Evolutionary conservation across 2,329 filamentous ascomycete genomes (phyloP).

Genomic region (Pseudopithomyces chartarum): DNA sequence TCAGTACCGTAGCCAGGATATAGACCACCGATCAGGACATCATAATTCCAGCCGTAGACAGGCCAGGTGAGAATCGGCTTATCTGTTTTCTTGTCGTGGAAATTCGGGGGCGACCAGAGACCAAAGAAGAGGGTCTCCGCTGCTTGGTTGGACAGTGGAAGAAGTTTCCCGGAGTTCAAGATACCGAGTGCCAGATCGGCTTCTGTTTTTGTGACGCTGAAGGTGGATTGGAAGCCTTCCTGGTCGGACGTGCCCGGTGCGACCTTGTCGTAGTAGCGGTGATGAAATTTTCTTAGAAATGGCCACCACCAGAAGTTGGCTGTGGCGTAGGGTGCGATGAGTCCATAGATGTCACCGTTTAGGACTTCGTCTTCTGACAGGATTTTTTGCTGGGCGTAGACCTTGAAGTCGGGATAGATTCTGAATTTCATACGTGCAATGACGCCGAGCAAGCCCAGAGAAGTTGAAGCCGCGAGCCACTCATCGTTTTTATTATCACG

Average conservation of each 20-base stretch:
- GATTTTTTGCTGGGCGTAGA: conserved; percentile 56
- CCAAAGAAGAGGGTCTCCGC: conserved; percentile 57
- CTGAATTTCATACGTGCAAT: conserved; percentile 56
- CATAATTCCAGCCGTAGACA: conserved; percentile 60
- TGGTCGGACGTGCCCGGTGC: conserved; percentile 48
- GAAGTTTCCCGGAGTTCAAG: conserved; percentile 54
- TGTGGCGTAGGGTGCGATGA: conserved; percentile 58
- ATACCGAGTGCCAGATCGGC: conserved; percentile 48
- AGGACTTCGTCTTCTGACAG: conserved; percentile 54
- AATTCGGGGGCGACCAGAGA: conserved; percentile 58
- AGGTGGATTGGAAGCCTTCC: conserved; percentile 59
- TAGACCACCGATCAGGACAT: conserved; percentile 58
- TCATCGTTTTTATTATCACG: conserved; percentile 52
- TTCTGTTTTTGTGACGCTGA: conserved; percentile 55
- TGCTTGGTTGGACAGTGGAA: conserved; percentile 55
- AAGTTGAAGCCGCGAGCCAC: conserved; percentile 59
- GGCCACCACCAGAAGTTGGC: conserved; percentile 63
- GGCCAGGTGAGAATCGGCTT: conserved; percentile 52
- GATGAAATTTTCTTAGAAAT: conserved; percentile 57
- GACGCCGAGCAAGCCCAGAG: conserved; percentile 55
- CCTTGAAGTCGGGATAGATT: conserved; percentile 58
- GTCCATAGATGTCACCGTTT: conserved; percentile 55
- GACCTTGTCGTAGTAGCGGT: conserved; percentile 58
- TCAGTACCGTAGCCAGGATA: conserved; percentile 55
- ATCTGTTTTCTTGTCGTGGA: conserved; percentile 57